phyloP scores from a whole-genome alignment of 768 basidiomycete genomes.

The Lactarius pseudohatsudake region DNA sequence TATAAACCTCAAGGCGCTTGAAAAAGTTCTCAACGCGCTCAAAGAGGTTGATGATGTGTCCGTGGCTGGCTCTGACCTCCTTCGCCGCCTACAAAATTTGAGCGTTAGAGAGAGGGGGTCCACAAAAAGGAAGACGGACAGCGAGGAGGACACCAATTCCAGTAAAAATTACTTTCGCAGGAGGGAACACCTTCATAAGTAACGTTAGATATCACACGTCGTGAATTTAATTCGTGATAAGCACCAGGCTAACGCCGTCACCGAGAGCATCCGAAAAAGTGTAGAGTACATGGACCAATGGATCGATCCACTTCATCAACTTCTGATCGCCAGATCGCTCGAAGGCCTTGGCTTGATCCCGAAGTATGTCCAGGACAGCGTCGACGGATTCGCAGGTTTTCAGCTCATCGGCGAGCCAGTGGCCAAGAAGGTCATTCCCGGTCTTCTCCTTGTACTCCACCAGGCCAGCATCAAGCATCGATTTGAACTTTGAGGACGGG shows the following conservation, averaged over 20 bases:
- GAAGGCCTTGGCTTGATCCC: not conserved
- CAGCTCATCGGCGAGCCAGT: not conserved
- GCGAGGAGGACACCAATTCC: not conserved
- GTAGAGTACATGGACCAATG: not conserved
- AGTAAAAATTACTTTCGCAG: not conserved
- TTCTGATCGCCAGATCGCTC: not conserved
- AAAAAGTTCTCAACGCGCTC: not conserved
- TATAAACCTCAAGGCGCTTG: not conserved
- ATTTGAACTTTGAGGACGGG: not conserved
- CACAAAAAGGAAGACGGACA: not conserved
- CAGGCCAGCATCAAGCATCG: not conserved
- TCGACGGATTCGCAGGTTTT: not conserved
- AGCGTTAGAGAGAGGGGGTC: not conserved
- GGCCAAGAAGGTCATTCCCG: not conserved
- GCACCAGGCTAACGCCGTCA: not conserved
- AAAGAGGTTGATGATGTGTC: not conserved
- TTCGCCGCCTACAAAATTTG: not conserved
- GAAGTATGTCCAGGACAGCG: not conserved
- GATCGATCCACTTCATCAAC: not conserved
- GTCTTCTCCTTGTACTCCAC: not conserved
- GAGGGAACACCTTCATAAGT: not conserved
- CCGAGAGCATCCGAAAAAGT: not conserved
- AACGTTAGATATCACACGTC: not conserved
- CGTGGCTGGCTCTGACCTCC: not conserved
- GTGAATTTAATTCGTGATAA: not conserved